Evolutionary conservation across 352 stramenopile species (phyloP).

Genomic region (Pythium guiyangense): DNA sequence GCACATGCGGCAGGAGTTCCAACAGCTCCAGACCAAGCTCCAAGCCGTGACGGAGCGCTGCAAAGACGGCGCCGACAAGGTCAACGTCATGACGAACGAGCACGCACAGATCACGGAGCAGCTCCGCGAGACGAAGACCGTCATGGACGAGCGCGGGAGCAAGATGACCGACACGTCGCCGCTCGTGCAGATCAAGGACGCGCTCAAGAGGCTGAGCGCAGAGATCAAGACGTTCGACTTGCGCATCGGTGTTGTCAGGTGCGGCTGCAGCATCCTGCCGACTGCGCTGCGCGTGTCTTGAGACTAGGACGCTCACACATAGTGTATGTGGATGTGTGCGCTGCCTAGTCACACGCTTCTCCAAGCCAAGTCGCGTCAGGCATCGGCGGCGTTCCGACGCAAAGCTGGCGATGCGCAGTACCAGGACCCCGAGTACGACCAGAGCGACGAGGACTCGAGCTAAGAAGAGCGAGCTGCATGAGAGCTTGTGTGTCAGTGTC

Average conservation of each 20-base stretch:
- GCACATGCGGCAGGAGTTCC: constrained; percentile 54
- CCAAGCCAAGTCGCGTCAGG: constrained; percentile 65
- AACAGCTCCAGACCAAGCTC: constrained; percentile 62
- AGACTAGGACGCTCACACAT: background rate
- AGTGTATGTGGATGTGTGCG: background rate
- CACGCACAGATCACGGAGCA: constrained; percentile 70
- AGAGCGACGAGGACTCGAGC: constrained; percentile 77
- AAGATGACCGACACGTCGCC: constrained; percentile 87
- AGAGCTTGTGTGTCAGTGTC: background rate
- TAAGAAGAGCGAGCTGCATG: constrained; percentile 6
- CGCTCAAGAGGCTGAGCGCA: constrained; percentile 63
- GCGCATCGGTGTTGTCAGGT: constrained; percentile 74
- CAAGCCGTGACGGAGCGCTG: constrained; percentile 50
- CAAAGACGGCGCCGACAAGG: constrained; percentile 61
- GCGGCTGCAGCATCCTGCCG: background rate
- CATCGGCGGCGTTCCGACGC: constrained; percentile 30
- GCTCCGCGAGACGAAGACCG: constrained; percentile 63
- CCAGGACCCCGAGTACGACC: constrained; percentile 72
- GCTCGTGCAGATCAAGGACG: constrained; percentile 81
- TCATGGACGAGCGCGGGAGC: constrained; percentile 75
- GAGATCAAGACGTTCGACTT: constrained; percentile 85
- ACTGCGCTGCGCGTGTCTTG: background rate
- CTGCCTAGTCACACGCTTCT: constrained; percentile 56
- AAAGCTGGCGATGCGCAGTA: constrained; percentile 40
- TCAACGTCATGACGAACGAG: constrained; percentile 76